These are phyloP conservation scores for Sclerotinia minor DNA, from an alignment of 2,329 filamentous ascomycete species.

Conservation along the genomic window DNA sequence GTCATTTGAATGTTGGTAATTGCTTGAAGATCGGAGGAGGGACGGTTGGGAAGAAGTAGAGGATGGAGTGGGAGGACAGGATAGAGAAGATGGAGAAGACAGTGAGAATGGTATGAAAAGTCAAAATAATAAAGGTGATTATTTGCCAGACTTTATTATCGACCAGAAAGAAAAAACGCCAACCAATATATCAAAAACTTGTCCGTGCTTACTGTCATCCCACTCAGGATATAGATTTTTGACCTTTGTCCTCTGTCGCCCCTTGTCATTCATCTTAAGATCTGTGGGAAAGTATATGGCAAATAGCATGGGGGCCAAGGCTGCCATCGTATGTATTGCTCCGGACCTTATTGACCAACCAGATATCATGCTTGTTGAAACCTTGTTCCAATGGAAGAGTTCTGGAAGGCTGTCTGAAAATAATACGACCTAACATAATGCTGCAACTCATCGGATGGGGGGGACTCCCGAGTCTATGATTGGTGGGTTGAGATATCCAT, in stretches of 20 bases:
- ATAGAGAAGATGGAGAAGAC: neutral
- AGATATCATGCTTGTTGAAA: too few species aligned
- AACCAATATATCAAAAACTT: neutral
- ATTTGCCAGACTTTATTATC: slow-evolving; percentile 2
- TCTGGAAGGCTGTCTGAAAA: neutral
- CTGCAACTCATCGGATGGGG: neutral
- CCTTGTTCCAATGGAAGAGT: neutral
- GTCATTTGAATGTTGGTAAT: neutral
- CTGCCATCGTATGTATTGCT: neutral
- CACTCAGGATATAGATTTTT: neutral
- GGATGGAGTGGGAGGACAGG: neutral
- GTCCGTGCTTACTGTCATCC: neutral
- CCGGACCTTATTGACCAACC: neutral
- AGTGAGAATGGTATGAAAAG: neutral
- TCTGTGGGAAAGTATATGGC: neutral
- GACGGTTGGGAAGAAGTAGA: too few species aligned
- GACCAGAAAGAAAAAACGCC: neutral
- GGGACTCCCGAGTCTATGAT: neutral
- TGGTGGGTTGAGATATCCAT: neutral
- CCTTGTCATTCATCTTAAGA: neutral
- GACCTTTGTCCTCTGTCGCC: neutral
- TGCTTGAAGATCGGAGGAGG: neutral
- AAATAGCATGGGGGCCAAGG: neutral
- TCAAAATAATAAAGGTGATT: neutral
- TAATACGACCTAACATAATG: neutral